phyloP scores from a whole-genome alignment of 768 basidiomycete genomes.

The Pholiota conissans region DNA sequence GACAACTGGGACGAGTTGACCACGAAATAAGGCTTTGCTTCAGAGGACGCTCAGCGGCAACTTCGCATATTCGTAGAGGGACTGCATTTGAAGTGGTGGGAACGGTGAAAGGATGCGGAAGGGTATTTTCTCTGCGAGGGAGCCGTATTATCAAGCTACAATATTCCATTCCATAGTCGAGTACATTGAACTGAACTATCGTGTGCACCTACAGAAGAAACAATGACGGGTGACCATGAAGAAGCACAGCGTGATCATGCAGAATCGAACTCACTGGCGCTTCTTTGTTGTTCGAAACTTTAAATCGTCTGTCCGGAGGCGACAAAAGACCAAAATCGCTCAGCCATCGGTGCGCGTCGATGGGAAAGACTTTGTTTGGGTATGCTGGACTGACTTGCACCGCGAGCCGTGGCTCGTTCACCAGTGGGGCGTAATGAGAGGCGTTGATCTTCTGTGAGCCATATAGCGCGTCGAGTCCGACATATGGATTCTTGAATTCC shows the following conservation, averaged over 20 bases:
- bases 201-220: constrained; percentile 20
- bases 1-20: constrained; percentile 22
- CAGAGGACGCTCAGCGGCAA: constrained; percentile 22
- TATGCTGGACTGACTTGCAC: constrained; percentile 23
- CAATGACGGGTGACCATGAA: neutral
- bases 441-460: constrained; percentile 10
- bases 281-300: constrained; percentile 17
- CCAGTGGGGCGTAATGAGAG: constrained; percentile 17
- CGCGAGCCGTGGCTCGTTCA: constrained; percentile 26
- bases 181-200: constrained; percentile 23
- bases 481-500: constrained; percentile 26
- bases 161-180: constrained; percentile 31
- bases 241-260: neutral
- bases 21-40: constrained; percentile 22
- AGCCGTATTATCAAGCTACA: constrained; percentile 26
- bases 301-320: constrained; percentile 25
- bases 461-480: constrained; percentile 27
- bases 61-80: constrained; percentile 23
- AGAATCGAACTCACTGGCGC: constrained; percentile 14
- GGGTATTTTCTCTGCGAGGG: constrained; percentile 18
- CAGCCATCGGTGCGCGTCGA: constrained; percentile 27
- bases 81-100: constrained; percentile 16
- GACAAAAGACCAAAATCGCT: constrained; percentile 27
- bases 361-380: constrained; percentile 21
- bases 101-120: constrained; percentile 25